A percentile compares a stretch with the other conserved stretches of the same genome.
Conservation (phyloP, 1,284 basidiomycete species). For the Apiotrichum gracile region DNA sequence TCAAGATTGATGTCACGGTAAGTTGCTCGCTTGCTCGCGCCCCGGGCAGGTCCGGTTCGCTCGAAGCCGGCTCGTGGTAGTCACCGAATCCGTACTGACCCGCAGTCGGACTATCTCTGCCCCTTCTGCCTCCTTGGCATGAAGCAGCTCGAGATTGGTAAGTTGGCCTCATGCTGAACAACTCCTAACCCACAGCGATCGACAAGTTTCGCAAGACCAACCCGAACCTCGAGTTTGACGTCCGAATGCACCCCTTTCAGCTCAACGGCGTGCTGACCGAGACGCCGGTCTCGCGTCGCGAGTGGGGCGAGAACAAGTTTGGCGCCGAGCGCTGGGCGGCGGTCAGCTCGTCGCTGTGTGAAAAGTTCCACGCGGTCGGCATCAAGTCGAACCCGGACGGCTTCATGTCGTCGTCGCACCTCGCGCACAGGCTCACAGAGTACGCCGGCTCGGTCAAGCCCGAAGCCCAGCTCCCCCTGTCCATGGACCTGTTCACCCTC, state of each 20-base stretch:
- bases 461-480: conserved; percentile 33
- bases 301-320: conserved; percentile 39
- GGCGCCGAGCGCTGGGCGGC: conserved; percentile 34
- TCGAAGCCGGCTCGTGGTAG: too few relatives aligned
- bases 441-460: conserved; percentile 37
- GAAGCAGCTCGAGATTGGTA: conserved; percentile 30
- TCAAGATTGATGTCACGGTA: conserved; percentile 32
- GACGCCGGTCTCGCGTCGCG: conserved; percentile 26
- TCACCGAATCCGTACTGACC: too few relatives aligned
- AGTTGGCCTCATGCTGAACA: not conserved
- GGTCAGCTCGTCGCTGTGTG: conserved; percentile 31
- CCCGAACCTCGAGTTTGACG: conserved; percentile 22
- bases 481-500: conserved; percentile 35
- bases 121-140: conserved; percentile 42
- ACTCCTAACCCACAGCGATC: conserved; percentile 12
- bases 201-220: conserved; percentile 21
- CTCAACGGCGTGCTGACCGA: conserved; percentile 33
- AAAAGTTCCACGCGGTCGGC: conserved; percentile 40
- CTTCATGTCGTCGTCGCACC: conserved; percentile 39
- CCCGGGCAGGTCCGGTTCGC: too few relatives aligned
- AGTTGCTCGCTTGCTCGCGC: conserved; percentile 4
- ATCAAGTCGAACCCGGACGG: conserved; percentile 41
- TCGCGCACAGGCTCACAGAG: conserved; percentile 44
- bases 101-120: conserved; percentile 36
- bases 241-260: conserved; percentile 44